Percentiles rank a stretch among this genome's conserved stretches.
These are phyloP conservation scores for Hypholoma sublateritium DNA, from an alignment of 768 basidiomycete genomes.

Conservation along the genomic window DNA sequence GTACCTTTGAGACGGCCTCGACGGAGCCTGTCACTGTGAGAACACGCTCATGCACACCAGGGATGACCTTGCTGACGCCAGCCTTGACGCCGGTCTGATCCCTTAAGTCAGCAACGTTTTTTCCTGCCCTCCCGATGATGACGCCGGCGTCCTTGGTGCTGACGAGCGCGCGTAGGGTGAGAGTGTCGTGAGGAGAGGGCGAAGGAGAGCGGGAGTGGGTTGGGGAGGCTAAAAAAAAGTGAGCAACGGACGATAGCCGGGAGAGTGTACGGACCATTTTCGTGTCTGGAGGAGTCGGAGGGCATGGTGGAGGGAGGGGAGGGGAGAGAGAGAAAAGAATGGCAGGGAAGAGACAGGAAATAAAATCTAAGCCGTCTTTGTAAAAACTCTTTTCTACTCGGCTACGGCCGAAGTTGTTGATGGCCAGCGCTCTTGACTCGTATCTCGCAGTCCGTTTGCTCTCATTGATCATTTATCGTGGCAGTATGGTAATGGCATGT, in stretches of 20 bases:
- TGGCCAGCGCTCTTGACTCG: constrained; percentile 13
- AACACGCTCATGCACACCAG: constrained; percentile 97
- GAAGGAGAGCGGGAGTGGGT: constrained; percentile 74
- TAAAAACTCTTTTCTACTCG: constrained; percentile 23
- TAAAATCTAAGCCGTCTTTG: constrained; percentile 20
- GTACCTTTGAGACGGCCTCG: constrained; percentile 89
- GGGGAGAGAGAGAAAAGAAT: constrained; percentile 25
- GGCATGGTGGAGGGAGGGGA: constrained; percentile 53
- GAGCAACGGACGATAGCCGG: constrained; percentile 14
- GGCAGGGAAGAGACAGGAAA: constrained; percentile 27
- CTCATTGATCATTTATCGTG: constrained; percentile 12
- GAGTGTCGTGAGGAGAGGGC: constrained; percentile 66
- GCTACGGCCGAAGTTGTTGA: constrained; percentile 23
- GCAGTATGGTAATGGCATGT: constrained; percentile 20
- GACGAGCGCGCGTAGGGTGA: constrained; percentile 93
- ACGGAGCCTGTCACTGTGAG: constrained; percentile 91
- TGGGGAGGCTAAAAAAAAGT: constrained; percentile 48
- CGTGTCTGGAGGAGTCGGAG: constrained; percentile 58
- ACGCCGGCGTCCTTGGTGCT: constrained; percentile 97
- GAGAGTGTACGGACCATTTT: constrained; percentile 45
- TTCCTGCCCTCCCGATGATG: constrained; percentile 95
- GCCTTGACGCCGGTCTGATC: constrained; percentile 97
- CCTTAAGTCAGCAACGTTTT: constrained; percentile 96
- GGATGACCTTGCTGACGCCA: constrained; percentile 98
- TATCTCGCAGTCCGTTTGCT: constrained; percentile 1